These are phyloP conservation scores for Russula dissimulans DNA, from an alignment of 768 basidiomycete species.

Conservation along the genomic window DNA sequence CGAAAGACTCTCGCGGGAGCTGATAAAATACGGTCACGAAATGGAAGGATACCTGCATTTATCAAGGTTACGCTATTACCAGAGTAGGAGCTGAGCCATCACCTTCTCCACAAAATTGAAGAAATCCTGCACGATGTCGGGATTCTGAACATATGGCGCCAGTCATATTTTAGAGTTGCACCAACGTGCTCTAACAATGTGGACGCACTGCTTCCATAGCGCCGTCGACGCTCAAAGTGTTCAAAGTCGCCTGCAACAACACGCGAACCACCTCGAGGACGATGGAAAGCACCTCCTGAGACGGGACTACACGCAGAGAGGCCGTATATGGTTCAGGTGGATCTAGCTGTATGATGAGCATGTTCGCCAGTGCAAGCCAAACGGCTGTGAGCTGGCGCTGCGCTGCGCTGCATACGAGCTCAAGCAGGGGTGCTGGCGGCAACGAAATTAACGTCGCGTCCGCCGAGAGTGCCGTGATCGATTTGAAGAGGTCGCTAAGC, in stretches of 20 bases:
- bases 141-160: slow-evolving; percentile 47
- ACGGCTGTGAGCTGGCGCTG: slow-evolving; percentile 66
- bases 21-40: slow-evolving; percentile 52
- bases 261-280: slow-evolving; percentile 47
- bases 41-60: slow-evolving; percentile 40
- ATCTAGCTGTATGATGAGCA: slow-evolving; percentile 74
- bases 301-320: slow-evolving; percentile 44
- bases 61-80: neutral
- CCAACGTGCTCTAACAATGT: neutral
- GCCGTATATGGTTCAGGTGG: slow-evolving; percentile 46
- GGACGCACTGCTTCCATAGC: slow-evolving; percentile 61
- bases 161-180: neutral
- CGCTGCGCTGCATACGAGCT: slow-evolving; percentile 62
- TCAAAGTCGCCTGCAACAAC: slow-evolving; percentile 50
- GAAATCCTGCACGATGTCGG: slow-evolving; percentile 85
- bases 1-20: slow-evolving; percentile 54
- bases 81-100: slow-evolving; percentile 13
- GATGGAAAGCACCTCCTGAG: slow-evolving; percentile 45
- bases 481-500: slow-evolving; percentile 75
- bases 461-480: slow-evolving; percentile 71
- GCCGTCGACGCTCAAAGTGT: slow-evolving; percentile 42
- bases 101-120: slow-evolving; percentile 77
- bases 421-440: slow-evolving; percentile 72
- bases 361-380: slow-evolving; percentile 78
- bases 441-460: slow-evolving; percentile 75